A percentile compares a stretch with the other conserved stretches of the same genome.
These are phyloP conservation scores for Yamadazyma taylorii DNA, from an alignment of 1,139 yeast species.

Conservation along the genomic window DNA sequence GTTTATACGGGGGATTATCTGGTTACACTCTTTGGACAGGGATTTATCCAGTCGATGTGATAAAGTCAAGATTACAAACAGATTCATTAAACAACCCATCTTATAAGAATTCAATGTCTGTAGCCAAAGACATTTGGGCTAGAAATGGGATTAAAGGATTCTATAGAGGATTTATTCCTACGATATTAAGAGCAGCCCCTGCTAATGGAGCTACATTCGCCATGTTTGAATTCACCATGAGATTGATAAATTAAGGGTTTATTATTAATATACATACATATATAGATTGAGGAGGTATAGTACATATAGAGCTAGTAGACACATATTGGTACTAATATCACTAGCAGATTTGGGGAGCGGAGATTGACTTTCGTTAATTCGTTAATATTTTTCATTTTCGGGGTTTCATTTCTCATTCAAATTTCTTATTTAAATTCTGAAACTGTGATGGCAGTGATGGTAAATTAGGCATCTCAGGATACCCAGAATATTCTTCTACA, in stretches of 20 bases:
- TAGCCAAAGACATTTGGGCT: conserved; percentile 51
- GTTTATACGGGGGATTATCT: conserved; percentile 79
- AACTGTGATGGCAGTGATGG: neutral
- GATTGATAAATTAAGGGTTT: conserved; percentile 36
- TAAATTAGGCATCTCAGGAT: neutral
- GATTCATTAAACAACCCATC: conserved; percentile 57
- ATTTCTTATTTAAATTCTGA: neutral
- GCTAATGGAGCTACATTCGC: conserved; percentile 96
- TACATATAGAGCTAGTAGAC: too few relatives aligned
- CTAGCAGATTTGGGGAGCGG: too few relatives aligned
- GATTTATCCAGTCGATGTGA: conserved; percentile 80
- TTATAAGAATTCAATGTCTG: conserved; percentile 54
- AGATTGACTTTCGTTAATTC: too few relatives aligned
- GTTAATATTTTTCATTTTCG: neutral
- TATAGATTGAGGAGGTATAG: too few relatives aligned
- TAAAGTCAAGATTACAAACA: conserved; percentile 85
- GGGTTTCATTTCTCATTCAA: conserved; percentile 7
- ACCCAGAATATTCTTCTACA: conserved; percentile 20
- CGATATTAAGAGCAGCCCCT: conserved; percentile 92
- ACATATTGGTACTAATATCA: too few relatives aligned
- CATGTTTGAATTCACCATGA: conserved; percentile 85
- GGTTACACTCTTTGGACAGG: conserved; percentile 86
- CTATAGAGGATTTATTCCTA: conserved; percentile 85
- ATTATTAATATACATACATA: conserved; percentile 3
- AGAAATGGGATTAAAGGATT: conserved; percentile 72